These are phyloP conservation scores for Globisporangium camurandrum DNA, from an alignment of 352 stramenopile genomes.

Conservation along the genomic window DNA sequence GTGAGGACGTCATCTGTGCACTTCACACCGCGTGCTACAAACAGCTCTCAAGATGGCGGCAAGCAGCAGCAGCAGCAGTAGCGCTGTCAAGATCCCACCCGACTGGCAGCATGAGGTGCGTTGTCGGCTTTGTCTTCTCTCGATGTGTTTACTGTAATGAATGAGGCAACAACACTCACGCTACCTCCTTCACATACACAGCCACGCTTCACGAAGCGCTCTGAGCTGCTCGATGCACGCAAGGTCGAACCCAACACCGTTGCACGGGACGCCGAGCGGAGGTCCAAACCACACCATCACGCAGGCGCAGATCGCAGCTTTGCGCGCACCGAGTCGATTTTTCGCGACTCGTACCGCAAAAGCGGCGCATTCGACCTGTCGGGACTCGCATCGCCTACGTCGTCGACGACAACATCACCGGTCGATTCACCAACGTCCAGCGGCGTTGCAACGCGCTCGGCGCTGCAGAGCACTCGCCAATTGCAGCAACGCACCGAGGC, in stretches of 20 bases:
- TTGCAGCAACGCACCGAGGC: conserved; percentile 24
- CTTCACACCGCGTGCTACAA: neutral
- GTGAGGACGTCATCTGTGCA: neutral
- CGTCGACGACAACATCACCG: no score
- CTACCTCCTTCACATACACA: conserved; percentile 9
- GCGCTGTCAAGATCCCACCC: conserved; percentile 34
- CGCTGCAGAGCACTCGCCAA: conserved; percentile 23
- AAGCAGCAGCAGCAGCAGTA: neutral
- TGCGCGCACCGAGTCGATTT: conserved; percentile 32
- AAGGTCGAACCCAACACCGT: conserved; percentile 31
- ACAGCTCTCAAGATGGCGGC: neutral
- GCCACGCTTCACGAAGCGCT: conserved; percentile 35
- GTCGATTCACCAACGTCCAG: conserved; percentile 28
- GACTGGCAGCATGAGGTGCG: conserved; percentile 43
- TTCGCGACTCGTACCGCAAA: conserved; percentile 38
- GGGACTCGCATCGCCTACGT: conserved; percentile 14
- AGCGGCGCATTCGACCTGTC: conserved; percentile 35
- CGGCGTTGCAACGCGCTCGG: conserved; percentile 28
- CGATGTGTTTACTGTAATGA: no score
- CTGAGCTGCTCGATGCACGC: conserved; percentile 36
- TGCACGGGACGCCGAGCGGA: conserved; percentile 10
- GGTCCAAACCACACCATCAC: neutral
- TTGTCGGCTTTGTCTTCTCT: no score
- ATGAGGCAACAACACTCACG: no score
- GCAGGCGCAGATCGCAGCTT: conserved; percentile 24